These are phyloP conservation scores for Protomyces arabidopsidicola DNA, from an alignment of 1,139 yeast genomes.

Conservation along the genomic window DNA sequence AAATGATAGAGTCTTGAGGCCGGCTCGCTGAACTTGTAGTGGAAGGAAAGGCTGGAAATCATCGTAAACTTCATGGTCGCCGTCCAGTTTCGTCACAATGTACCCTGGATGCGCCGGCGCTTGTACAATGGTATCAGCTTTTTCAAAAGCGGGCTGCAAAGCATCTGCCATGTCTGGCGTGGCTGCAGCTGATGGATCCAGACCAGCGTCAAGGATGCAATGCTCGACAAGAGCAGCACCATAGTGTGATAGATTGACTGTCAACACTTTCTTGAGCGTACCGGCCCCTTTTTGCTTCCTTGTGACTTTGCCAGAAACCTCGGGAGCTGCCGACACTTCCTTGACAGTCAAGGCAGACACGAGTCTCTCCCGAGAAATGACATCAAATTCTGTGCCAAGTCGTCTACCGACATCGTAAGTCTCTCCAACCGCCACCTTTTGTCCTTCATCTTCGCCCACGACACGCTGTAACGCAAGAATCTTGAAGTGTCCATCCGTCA, in stretches of 20 bases:
- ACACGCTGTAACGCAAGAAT: conserved; percentile 72
- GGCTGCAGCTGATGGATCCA: conserved; percentile 40
- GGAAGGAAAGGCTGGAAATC: conserved; percentile 87
- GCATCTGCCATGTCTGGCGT: conserved; percentile 47
- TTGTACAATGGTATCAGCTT: conserved; percentile 46
- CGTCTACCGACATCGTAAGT: conserved; percentile 50
- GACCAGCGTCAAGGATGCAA: conserved; percentile 35
- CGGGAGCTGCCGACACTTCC: not conserved
- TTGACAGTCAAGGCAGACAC: conserved; percentile 5
- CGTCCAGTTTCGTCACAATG: conserved; percentile 55
- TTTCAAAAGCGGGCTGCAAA: conserved; percentile 48
- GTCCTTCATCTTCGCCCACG: conserved; percentile 62
- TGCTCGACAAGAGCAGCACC: conserved; percentile 74
- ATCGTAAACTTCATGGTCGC: conserved; percentile 47
- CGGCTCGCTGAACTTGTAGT: conserved; percentile 40
- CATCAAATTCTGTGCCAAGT: conserved; percentile 9
- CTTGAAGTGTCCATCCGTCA: conserved; percentile 63
- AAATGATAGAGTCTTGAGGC: conserved; percentile 42
- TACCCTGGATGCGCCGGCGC: conserved; percentile 50
- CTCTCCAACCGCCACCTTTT: conserved; percentile 67
- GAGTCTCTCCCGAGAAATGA: conserved; percentile 22
- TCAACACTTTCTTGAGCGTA: conserved; percentile 66
- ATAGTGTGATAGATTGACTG: conserved; percentile 64
- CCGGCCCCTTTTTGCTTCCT: conserved; percentile 38
- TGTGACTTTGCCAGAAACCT: not conserved